Conservation (phyloP, 805 yeast genomes). For the Myxozyma neglecta region DNA sequence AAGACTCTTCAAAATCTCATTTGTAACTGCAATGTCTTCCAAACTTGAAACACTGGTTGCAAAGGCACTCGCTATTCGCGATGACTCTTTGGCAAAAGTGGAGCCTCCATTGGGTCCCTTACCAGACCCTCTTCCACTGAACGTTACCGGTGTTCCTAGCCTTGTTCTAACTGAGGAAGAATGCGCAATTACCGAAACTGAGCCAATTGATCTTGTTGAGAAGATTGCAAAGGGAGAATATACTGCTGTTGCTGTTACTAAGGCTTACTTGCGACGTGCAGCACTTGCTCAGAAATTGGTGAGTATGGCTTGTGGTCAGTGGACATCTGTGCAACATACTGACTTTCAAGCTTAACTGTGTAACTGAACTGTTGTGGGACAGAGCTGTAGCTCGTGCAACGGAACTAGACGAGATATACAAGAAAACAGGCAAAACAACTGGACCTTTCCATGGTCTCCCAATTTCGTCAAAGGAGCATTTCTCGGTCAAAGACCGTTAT, state of each 20-base stretch:
- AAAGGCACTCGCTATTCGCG: slow-evolving; percentile 29
- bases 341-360: slow-evolving; percentile 42
- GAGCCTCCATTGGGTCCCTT: slow-evolving; percentile 31
- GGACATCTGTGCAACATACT: neutral
- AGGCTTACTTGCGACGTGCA: slow-evolving; percentile 52
- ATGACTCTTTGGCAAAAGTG: slow-evolving; percentile 33
- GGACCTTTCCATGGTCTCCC: slow-evolving; percentile 76
- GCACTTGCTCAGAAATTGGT: slow-evolving; percentile 52
- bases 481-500: slow-evolving; percentile 52
- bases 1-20: neutral
- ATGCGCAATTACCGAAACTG: slow-evolving; percentile 47
- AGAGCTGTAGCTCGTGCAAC: slow-evolving; percentile 51
- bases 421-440: slow-evolving; percentile 51
- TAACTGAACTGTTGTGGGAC: slow-evolving; percentile 49
- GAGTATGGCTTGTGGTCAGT: neutral
- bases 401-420: slow-evolving; percentile 51
- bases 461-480: slow-evolving; percentile 66
- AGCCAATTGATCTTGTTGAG: slow-evolving; percentile 41
- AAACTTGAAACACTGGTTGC: slow-evolving; percentile 25
- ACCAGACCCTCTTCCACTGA: slow-evolving; percentile 30
- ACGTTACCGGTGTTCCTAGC: slow-evolving; percentile 35
- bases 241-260: slow-evolving; percentile 47
- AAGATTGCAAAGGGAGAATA: slow-evolving; percentile 45
- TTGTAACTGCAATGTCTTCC: neutral
- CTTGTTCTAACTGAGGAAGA: slow-evolving; percentile 43